Evolutionary conservation across 78 protist genomes (phyloP), one percentile per base, ranked within the genome.

Genomic region (Dictyostelium purpureum): DNA sequence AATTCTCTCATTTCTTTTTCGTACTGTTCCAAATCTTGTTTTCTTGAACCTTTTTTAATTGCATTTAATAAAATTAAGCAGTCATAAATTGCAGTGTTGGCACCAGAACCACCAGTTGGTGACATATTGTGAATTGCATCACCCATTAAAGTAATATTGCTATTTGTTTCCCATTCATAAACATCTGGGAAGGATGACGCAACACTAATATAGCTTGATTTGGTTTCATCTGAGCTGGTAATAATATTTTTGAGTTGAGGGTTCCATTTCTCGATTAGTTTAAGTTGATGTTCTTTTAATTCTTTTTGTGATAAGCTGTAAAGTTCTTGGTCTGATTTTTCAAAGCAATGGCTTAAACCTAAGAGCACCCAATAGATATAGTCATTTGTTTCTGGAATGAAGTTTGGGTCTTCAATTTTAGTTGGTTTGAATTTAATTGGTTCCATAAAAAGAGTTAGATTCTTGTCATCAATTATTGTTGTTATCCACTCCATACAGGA

Each of bases 71-170:
- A 37, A 76, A 24, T 57, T 12, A 18, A 16, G 4, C 73, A 43
- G 63, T 79, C 88, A 47, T 3, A 6, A 0, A 79, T 16, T 12
- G 88, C 88, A 21, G 76, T 37, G 43, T 65, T 79, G 18, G 88
- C 88, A 6, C 88, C 88, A 63, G 73, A 18, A 9, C 88, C 88
- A 33, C 88, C 88, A 21, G 76, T 61, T 67, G 88, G 88, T 6
- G 77, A 9, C 88, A 79, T 79, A 26, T 43, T 24, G 33, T 79
- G 88, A 21, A 43, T 35, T 31, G 76, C 5, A n/a, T 79, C 88
- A 47, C 88, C 88, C 0, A 79, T 10, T 16, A 79, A 42, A n/a
- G 88, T 79, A 0, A 79, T 43, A 37, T 79, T 14, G 31, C 18
- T 4, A 67, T 33, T 21, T 6, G 88, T 45, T 38, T 79, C 88